A percentile compares a stretch with the other conserved stretches of the same genome.
Evolutionary conservation across 192 early-diverging fungal genomes (phyloP).

Genomic region (Ramicandelaber brevisporus): DNA sequence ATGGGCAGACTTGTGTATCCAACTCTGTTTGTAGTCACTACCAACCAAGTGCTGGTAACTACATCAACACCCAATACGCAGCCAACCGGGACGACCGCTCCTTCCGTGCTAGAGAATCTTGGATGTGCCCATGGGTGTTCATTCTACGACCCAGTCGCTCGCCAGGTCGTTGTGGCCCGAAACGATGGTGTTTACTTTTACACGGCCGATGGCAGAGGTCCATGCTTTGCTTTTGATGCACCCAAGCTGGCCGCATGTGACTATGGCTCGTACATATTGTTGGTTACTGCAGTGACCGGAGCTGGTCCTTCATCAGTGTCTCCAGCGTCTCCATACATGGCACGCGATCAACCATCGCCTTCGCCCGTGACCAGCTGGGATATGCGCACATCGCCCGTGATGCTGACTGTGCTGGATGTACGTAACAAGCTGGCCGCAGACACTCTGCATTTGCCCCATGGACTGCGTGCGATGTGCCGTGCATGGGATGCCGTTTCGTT

Average conservation of each 20-base stretch:
- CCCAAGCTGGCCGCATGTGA: slow-evolving; percentile 8
- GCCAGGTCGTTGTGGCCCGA: slow-evolving; percentile 59
- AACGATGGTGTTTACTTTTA: slow-evolving; percentile 86
- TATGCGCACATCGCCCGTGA: slow-evolving; percentile 6
- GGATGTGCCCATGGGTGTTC: slow-evolving; percentile 52
- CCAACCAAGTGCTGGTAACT: slow-evolving; percentile 9
- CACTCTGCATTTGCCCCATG: too few species aligned
- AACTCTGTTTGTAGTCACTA: slow-evolving; percentile 11
- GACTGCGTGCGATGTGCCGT: slow-evolving; percentile 1
- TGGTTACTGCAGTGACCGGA: slow-evolving; percentile 11
- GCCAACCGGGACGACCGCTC: slow-evolving; percentile 4
- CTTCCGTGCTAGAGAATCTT: slow-evolving; percentile 47
- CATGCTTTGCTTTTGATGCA: slow-evolving; percentile 74
- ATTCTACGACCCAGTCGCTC: slow-evolving; percentile 41
- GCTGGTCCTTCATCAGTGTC: slow-evolving; percentile 9
- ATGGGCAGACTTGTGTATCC: slow-evolving; percentile 8
- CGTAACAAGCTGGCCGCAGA: slow-evolving; percentile 83
- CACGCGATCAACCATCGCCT: slow-evolving; percentile 33
- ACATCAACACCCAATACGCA: slow-evolving; percentile 2
- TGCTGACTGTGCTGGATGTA: slow-evolving; percentile 57
- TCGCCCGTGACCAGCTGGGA: slow-evolving; percentile 21
- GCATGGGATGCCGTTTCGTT: not conserved
- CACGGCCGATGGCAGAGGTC: slow-evolving; percentile 67
- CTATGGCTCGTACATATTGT: slow-evolving; percentile 11
- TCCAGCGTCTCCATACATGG: slow-evolving; percentile 9